Percentiles rank a stretch among this genome's conserved stretches.
Evolutionary conservation across 2,329 filamentous ascomycete genomes (phyloP).

Genomic region (Metarhizium humberi): DNA sequence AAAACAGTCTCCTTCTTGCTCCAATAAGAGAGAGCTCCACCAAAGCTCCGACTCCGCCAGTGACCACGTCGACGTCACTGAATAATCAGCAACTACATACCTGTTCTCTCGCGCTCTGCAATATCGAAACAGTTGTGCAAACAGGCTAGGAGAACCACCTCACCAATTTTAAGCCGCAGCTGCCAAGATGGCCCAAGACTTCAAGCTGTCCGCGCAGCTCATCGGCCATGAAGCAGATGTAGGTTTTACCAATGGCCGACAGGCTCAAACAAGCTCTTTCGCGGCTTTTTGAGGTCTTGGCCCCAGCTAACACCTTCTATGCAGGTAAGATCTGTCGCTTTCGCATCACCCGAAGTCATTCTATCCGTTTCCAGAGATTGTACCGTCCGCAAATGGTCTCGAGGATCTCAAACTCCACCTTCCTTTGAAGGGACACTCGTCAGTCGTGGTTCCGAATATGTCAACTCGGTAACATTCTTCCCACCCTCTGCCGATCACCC

Average conservation of each 20-base stretch:
- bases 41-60: slow-evolving; percentile 2
- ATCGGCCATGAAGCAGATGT: slow-evolving; percentile 91
- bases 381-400: slow-evolving; percentile 80
- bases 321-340: slow-evolving; percentile 80
- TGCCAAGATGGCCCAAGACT: slow-evolving; percentile 61
- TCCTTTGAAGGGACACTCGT: slow-evolving; percentile 69
- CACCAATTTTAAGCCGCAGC: slow-evolving; percentile 4
- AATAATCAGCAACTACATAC: background rate
- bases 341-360: slow-evolving; percentile 61
- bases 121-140: background rate
- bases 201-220: slow-evolving; percentile 87
- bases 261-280: background rate
- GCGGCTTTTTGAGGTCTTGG: background rate
- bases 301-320: slow-evolving; percentile 1
- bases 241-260: slow-evolving; percentile 23
- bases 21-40: slow-evolving; percentile 4
- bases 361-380: slow-evolving; percentile 87
- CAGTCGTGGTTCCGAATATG: slow-evolving; percentile 72
- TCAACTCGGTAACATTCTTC: slow-evolving; percentile 76
- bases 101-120: background rate
- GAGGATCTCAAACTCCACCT: slow-evolving; percentile 54
- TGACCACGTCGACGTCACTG: slow-evolving; percentile 7
- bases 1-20: background rate
- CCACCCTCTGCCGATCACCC: slow-evolving; percentile 59
- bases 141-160: slow-evolving; percentile 2